A percentile compares a stretch with the other conserved stretches of the same genome.
Evolutionary conservation across 805 yeast species (phyloP).

Genomic region (Yarrowia sp.): DNA sequence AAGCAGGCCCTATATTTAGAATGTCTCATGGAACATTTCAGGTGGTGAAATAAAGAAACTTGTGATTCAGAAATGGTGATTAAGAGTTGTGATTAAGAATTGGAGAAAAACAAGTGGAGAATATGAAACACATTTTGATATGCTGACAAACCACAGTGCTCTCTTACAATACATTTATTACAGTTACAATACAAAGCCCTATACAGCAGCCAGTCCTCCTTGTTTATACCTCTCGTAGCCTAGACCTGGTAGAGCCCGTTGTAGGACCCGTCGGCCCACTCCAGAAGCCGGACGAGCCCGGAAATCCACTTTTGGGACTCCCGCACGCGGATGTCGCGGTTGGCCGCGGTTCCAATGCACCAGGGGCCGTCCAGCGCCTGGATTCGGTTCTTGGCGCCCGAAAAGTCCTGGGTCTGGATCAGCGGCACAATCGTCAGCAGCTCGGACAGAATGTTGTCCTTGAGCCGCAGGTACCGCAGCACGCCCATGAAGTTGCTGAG

Average conservation of each 20-base stretch:
- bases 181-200: slow-evolving; percentile 29
- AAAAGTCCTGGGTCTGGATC: slow-evolving; percentile 2
- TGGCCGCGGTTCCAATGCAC: slow-evolving; percentile 15
- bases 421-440: not conserved
- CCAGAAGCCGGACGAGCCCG: slow-evolving; percentile 6
- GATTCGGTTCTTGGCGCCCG: slow-evolving; percentile 12
- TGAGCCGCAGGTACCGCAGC: slow-evolving; percentile 22
- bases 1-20: too few relatives aligned
- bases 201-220: slow-evolving; percentile 1
- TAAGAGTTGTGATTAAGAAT: too few relatives aligned
- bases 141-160: too few relatives aligned
- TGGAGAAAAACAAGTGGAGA: too few relatives aligned
- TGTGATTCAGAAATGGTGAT: too few relatives aligned
- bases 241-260: slow-evolving; percentile 24
- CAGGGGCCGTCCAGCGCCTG: slow-evolving; percentile 32
- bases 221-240: not conserved
- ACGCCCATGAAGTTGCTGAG: slow-evolving; percentile 15
- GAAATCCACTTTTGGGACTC: slow-evolving; percentile 15
- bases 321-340: slow-evolving; percentile 7
- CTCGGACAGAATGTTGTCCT: slow-evolving; percentile 12
- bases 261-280: slow-evolving; percentile 26
- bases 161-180: slow-evolving; percentile 18
- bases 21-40: too few relatives aligned
- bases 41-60: too few relatives aligned
- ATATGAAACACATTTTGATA: too few relatives aligned